Conservation (phyloP, 1,139 yeast species). For the Protomyces pachydermus region DNA sequence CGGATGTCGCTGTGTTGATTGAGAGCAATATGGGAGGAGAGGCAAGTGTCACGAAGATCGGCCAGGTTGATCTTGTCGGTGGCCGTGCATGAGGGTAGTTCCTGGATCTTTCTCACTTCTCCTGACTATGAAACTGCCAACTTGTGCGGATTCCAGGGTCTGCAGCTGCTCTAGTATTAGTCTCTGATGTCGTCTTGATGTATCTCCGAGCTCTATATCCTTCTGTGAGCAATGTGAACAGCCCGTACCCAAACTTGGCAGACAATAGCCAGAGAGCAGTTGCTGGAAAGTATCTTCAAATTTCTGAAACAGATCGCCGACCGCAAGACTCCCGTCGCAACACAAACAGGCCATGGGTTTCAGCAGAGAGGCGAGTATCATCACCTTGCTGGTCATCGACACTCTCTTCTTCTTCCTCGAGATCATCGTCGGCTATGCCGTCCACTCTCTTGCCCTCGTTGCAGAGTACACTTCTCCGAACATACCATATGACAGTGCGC, state of each 20-base stretch:
- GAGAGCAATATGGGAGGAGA: constrained; percentile 1
- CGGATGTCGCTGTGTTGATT: constrained; percentile 2
- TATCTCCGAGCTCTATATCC: too few relatives aligned
- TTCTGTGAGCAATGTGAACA: too few relatives aligned
- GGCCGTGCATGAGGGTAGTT: background rate
- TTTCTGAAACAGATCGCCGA: too few relatives aligned
- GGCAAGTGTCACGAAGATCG: background rate
- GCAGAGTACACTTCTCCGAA: constrained; percentile 1
- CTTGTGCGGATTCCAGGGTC: too few relatives aligned
- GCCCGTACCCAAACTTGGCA: too few relatives aligned
- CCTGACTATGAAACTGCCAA: too few relatives aligned
- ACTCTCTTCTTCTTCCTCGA: constrained; percentile 80
- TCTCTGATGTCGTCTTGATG: too few relatives aligned
- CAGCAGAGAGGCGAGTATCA: constrained; percentile 64
- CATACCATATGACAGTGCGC: constrained; percentile 33
- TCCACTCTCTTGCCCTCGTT: constrained; percentile 33
- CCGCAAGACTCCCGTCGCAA: background rate
- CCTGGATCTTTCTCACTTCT: too few relatives aligned
- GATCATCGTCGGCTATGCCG: constrained; percentile 53
- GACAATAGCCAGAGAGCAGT: too few relatives aligned
- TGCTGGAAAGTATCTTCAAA: too few relatives aligned
- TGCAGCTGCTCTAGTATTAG: too few relatives aligned
- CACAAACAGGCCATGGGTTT: constrained; percentile 11
- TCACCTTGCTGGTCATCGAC: constrained; percentile 68
- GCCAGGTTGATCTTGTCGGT: constrained; percentile 14